These are phyloP conservation scores for Carex cristatella DNA, from an alignment of 176 grass and related monocot genomes.

Conservation along the genomic window DNA sequence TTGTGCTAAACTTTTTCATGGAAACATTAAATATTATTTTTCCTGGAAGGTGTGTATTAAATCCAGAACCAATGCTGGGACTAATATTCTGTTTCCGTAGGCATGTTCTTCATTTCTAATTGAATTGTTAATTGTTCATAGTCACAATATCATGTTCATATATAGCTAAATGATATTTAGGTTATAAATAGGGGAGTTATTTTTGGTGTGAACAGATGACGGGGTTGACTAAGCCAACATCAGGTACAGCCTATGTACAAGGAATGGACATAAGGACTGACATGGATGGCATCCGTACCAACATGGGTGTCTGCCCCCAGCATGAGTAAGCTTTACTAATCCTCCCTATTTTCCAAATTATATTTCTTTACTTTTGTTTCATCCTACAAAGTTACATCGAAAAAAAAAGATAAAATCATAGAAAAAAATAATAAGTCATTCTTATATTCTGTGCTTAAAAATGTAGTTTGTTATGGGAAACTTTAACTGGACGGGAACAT, in stretches of 20 bases:
- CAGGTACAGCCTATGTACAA: constrained; percentile 73
- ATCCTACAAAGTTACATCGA: no score
- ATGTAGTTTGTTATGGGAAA: constrained; percentile 89
- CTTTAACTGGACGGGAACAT: constrained; percentile 65
- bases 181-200: neutral
- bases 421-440: neutral
- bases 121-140: neutral
- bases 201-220: constrained; percentile 50
- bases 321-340: constrained; percentile 49
- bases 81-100: neutral
- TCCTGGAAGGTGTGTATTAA: neutral
- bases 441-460: neutral
- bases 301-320: constrained; percentile 82
- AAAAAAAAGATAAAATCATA: no score
- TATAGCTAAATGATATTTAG: neutral
- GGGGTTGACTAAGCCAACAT: constrained; percentile 47
- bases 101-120: neutral
- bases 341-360: neutral
- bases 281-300: constrained; percentile 66
- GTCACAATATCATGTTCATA: neutral
- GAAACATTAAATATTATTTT: neutral
- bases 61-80: neutral
- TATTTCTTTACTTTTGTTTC: neutral
- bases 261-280: constrained; percentile 68
- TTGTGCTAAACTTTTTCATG: neutral